Percentiles rank a stretch among this genome's conserved stretches.
Evolutionary conservation across 345 rosid genomes (phyloP).

Genomic region (Eucalyptus curtisii): DNA sequence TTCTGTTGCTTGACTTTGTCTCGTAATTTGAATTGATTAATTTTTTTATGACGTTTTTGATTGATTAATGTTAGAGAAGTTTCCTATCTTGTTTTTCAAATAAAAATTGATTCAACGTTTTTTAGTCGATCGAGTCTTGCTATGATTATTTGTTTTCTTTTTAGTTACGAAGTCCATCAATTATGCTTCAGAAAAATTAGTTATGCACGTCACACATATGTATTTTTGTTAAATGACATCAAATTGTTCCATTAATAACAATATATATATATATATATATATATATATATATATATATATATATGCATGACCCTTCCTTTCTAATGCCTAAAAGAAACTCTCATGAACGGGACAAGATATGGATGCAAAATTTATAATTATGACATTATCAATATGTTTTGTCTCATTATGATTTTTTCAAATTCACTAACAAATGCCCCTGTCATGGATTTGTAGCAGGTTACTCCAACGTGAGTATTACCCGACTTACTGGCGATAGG

Average conservation of each 20-base stretch:
- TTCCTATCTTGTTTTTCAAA: not conserved
- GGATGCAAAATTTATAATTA: not conserved
- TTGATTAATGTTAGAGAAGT: not conserved
- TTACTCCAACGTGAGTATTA: not conserved
- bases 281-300: too few relatives aligned
- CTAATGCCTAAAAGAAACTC: not conserved
- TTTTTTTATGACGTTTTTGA: too few relatives aligned
- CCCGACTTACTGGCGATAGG: not conserved
- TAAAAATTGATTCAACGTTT: not conserved
- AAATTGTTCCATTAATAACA: not conserved
- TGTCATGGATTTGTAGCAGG: not conserved
- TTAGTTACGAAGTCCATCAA: not conserved
- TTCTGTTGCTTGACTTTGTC: not conserved
- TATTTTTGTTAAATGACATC: not conserved
- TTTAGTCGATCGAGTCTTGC: not conserved
- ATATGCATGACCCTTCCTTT: not conserved
- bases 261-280: too few relatives aligned
- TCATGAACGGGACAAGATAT: not conserved
- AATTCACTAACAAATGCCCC: not conserved
- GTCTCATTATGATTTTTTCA: not conserved
- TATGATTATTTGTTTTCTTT: too few relatives aligned
- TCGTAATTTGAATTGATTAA: not conserved
- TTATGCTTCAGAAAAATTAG: too few relatives aligned
- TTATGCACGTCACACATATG: too few relatives aligned
- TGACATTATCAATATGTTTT: not conserved